phyloP scores from a whole-genome alignment of 805 yeast genomes.

The Schizosaccharomyces lindneri region DNA sequence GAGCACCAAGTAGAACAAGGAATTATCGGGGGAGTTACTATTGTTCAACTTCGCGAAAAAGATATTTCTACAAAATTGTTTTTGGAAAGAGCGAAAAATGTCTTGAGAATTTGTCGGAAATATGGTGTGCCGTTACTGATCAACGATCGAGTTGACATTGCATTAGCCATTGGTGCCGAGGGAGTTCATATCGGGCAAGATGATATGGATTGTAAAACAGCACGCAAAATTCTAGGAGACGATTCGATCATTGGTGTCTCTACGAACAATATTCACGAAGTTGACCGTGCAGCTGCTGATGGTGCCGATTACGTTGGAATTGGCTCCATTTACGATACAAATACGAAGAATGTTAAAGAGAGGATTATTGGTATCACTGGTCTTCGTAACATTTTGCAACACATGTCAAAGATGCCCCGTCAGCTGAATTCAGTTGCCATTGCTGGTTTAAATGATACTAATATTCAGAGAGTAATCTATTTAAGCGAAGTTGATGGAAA shows the following conservation, averaged over 20 bases:
- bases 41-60: slow-evolving; percentile 71
- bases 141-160: slow-evolving; percentile 72
- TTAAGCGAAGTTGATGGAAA: slow-evolving; percentile 16
- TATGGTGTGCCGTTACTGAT: slow-evolving; percentile 53
- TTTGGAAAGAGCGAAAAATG: slow-evolving; percentile 30
- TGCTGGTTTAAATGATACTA: slow-evolving; percentile 49
- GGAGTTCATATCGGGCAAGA: slow-evolving; percentile 87
- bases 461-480: slow-evolving; percentile 23
- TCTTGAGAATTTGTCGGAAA: slow-evolving; percentile 35
- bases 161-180: slow-evolving; percentile 69
- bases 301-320: slow-evolving; percentile 63
- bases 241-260: slow-evolving; percentile 61
- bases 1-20: slow-evolving; percentile 35
- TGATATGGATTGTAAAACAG: slow-evolving; percentile 36
- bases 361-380: slow-evolving; percentile 39
- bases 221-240: slow-evolving; percentile 41
- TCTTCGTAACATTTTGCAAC: slow-evolving; percentile 18
- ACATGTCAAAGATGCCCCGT: slow-evolving; percentile 12
- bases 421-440: slow-evolving; percentile 40
- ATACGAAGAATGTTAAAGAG: slow-evolving; percentile 37
- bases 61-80: slow-evolving; percentile 41
- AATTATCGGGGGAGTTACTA: slow-evolving; percentile 45
- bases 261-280: slow-evolving; percentile 35
- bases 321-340: slow-evolving; percentile 54
- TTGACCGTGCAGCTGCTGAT: slow-evolving; percentile 22